Evolutionary conservation across 495 filamentous ascomycete genomes (phyloP), one percentile per base, ranked within the genome.

Genomic region (Xanthoparmelia taractica): DNA sequence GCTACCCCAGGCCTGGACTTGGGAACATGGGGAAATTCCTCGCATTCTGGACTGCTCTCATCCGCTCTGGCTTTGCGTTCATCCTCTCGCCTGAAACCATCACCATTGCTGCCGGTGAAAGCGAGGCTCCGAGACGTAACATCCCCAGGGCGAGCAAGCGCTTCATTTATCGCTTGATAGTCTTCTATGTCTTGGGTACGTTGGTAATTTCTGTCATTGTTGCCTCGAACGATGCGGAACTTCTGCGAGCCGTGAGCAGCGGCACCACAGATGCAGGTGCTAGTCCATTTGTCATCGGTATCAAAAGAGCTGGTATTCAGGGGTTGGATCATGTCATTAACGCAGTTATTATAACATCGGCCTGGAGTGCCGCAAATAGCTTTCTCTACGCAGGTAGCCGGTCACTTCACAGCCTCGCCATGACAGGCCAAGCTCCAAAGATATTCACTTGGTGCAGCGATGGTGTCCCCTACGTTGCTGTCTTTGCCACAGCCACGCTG

Each of bases 21-120:
- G 80, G 81, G 15, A 65, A 68, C 37, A 68, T 73, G 15, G 83
- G 81, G 1, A 70, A 82, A 36, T 92, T 93, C 76, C 77, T 89
- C 43, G 87, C 80, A 11, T 85, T 93, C 74, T 95, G 90, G 89
- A 82, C 85, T 10, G 85, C 85, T 20, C 79, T 94, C 67, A 85
- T 91, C 59, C 86, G 84, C 36, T 89, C 90, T 8, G 89, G 86
- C 8, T 95, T 95, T 65, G 88, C 90, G 37, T 94, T 90, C 69
- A 31, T 52, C n/a, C 80, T 91, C 38, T 89, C 91, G 57, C 47
- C 91, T 3, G 92, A 96, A 75, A 77, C 94, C 47, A 86, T 96
- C 59, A 91, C 85, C 66, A 79, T 86, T 34, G 83, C 83, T 7
- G 82, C 82, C 33, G 82, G 83, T 40, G 91, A 96, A 74, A 86